phyloP scores from a whole-genome alignment of 306 rosid genomes.

The Prunus salicina region DNA sequence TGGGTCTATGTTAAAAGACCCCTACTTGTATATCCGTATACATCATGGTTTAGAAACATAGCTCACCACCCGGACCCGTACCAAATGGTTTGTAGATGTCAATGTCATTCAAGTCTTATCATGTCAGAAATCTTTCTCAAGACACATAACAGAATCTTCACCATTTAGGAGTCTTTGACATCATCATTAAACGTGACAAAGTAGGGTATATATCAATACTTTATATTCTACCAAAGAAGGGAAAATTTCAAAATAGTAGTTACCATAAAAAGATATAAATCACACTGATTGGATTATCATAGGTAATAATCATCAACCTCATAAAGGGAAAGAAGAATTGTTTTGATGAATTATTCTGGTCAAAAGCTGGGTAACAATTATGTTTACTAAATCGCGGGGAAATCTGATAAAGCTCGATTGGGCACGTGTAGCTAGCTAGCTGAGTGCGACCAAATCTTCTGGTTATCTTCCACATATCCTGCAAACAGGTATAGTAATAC shows the following conservation, averaged over 20 bases:
- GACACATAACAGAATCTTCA: background rate
- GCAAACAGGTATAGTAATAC: background rate
- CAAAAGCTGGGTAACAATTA: background rate
- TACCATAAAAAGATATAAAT: background rate
- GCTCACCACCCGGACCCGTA: background rate
- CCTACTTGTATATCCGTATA: no score
- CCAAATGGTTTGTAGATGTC: background rate
- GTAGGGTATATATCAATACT: background rate
- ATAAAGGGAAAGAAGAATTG: background rate
- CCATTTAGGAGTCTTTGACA: no score
- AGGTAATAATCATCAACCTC: background rate
- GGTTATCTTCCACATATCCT: background rate
- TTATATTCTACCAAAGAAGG: background rate
- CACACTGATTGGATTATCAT: background rate
- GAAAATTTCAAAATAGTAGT: background rate
- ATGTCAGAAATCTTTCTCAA: background rate
- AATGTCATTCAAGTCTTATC: background rate
- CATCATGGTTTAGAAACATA: background rate
- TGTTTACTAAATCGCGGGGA: background rate
- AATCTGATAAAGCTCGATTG: background rate
- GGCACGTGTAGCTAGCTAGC: background rate
- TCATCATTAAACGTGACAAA: background rate
- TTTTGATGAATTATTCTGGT: background rate
- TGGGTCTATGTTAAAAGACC: no score
- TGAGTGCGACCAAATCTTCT: background rate